These are phyloP conservation scores for Didymella pomorum DNA, from an alignment of 2,329 filamentous ascomycete species.

Conservation along the genomic window DNA sequence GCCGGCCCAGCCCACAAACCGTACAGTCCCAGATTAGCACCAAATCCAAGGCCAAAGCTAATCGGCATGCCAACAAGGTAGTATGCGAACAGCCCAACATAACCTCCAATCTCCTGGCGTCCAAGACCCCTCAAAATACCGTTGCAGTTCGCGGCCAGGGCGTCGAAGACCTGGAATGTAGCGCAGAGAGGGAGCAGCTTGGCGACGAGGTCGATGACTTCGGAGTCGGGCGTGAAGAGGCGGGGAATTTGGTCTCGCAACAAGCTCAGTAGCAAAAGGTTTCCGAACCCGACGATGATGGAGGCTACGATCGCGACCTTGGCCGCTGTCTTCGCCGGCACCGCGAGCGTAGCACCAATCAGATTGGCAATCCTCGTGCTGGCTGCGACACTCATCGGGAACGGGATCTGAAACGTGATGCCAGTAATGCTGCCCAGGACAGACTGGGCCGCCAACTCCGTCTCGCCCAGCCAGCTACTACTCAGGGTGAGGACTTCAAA, in stretches of 20 bases:
- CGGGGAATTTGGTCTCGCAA: slow-evolving; percentile 77
- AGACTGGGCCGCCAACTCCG: slow-evolving; percentile 85
- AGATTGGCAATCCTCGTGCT: slow-evolving; percentile 91
- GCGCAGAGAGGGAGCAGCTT: slow-evolving; percentile 80
- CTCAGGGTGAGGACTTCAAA: slow-evolving; percentile 92
- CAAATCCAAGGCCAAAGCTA: slow-evolving; percentile 80
- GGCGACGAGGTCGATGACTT: slow-evolving; percentile 72
- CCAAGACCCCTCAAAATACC: slow-evolving; percentile 88
- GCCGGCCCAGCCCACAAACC: slow-evolving; percentile 75
- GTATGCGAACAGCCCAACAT: slow-evolving; percentile 85
- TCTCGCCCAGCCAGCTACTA: slow-evolving; percentile 79
- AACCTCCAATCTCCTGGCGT: slow-evolving; percentile 87
- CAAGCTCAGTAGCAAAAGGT: slow-evolving; percentile 72
- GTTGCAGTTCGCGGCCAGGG: slow-evolving; percentile 78
- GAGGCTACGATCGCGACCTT: slow-evolving; percentile 76
- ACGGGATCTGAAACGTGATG: slow-evolving; percentile 89
- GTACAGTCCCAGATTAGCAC: slow-evolving; percentile 75
- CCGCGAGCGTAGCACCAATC: slow-evolving; percentile 84
- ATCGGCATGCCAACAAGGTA: slow-evolving; percentile 87
- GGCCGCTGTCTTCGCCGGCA: slow-evolving; percentile 81
- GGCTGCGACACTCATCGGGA: slow-evolving; percentile 86
- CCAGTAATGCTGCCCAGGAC: slow-evolving; percentile 80
- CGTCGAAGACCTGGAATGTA: slow-evolving; percentile 89
- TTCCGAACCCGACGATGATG: slow-evolving; percentile 77
- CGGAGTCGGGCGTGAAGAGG: slow-evolving; percentile 74